These are phyloP conservation scores for Emydomyces testavorans DNA, from an alignment of 2,329 filamentous ascomycete genomes.

Conservation along the genomic window DNA sequence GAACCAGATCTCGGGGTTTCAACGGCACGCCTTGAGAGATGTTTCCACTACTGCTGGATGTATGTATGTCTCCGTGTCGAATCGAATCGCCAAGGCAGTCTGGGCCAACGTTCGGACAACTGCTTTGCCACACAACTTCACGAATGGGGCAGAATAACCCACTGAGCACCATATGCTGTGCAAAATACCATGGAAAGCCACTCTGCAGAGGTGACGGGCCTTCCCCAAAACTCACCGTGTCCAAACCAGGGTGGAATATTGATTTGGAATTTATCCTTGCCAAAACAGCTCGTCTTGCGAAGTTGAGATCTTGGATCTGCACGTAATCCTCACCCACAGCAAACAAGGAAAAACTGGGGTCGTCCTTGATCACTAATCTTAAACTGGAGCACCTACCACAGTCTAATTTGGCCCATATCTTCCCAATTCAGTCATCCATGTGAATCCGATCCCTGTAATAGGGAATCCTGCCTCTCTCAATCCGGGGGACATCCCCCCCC, in stretches of 20 bases:
- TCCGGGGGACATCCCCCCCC: not conserved
- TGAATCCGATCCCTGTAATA: not conserved
- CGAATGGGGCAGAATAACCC: no score
- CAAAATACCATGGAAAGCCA: no score
- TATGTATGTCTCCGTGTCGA: no score
- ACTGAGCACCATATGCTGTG: no score
- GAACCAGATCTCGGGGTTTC: not conserved
- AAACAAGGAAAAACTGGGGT: not conserved
- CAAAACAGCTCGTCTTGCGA: no score
- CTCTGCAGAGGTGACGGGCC: not conserved
- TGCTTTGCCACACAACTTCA: no score
- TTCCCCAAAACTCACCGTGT: not conserved
- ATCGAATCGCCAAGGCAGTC: not conserved
- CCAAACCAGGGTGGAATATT: not conserved
- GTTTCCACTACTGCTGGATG: no score
- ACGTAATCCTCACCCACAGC: conserved; percentile 1
- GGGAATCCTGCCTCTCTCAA: conserved; percentile 5
- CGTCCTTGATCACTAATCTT: not conserved
- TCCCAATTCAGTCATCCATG: not conserved
- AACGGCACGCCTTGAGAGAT: no score
- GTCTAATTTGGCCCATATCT: not conserved
- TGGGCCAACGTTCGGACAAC: not conserved
- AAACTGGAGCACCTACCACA: not conserved
- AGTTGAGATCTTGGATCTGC: not conserved
- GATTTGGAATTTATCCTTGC: conserved; percentile 5